Evolutionary conservation across 2,329 filamentous ascomycete genomes (phyloP), one percentile per base, ranked within the genome.

Genomic region (Fusarium tjaetaba): DNA sequence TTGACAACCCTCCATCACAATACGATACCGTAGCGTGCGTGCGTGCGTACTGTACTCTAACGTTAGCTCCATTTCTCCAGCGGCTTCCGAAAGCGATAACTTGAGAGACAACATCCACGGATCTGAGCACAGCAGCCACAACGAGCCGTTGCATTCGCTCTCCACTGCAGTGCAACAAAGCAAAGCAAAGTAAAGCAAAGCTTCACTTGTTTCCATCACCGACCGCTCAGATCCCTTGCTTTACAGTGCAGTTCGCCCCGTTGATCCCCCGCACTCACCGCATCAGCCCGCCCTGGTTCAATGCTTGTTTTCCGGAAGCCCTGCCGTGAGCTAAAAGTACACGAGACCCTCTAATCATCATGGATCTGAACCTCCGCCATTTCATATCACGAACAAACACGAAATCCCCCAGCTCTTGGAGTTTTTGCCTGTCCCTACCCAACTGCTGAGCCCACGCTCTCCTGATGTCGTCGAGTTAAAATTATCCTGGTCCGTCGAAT

Each of bases 191-290:
- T 7, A 49, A 14, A 24, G 11, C 24, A 20, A 30, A 56, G 52
- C 64, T 72, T 64, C 64, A 72, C 49, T 26, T 28, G 30, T 41
- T 26, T 22, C 34, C n/a, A 70, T 61, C 49, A 60, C 46, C 57
- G 46, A 36, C 58, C 43, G 18, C 34, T 49, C 51, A 49, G 43
- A 28, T 56, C 36, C 42, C 42, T 49, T 43, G 42, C 45, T 57
- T 42, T 32, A 32, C 65, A 52, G 49, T 36, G 49, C 49, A 52
- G 30, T 38, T 28, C 43, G 38, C 42, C 46, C n/a, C 43, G 69
- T 59, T 68, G 52, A 71, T 67, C 69, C 73, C 75, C 74, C 75
- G 73, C 75, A 77, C 73, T 72, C 75, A 77, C 75, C 75, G 74
- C 73, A 75, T 72, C 75, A 64, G 64, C 62, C 66, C 28, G 55